Base-by-base conservation (phyloP, 2,329 filamentous ascomycete species). In the Penicillium sp. region DNA sequence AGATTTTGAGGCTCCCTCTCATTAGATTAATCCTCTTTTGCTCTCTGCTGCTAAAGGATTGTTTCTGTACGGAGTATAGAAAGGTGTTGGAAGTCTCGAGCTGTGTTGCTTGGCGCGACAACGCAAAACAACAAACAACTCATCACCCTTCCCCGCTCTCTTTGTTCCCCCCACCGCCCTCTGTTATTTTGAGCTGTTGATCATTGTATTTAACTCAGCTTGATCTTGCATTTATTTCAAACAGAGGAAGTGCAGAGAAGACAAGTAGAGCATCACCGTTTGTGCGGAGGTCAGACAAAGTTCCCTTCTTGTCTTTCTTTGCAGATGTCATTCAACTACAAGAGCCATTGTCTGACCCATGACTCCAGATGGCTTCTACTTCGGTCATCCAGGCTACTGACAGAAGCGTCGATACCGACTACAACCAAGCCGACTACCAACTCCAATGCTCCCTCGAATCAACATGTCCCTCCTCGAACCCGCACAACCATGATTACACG, bases 371-470 rank as follows among this genome's bases (percentile, higher is more conserved):
- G 60, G 26, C 55, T 38, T 53, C 56, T 51, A 55, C 41, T 53
- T 35, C 31, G 5, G 48, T 11, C 21, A 5, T 31, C 21, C 30
- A 26, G 30, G 26, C 53, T 21, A 35, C 47, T 13, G 47, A 29
- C 26, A 53, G 53, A 47, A 51, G 26, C 38, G 26, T 44, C 38
- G 30, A 51, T 45, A 35, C 50, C 30, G 35, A 47, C 26, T 23
- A 23, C 38, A 5, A 46, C 9, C 26, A 58, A 47, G 29, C 60
- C 31, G 30, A 55, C 48, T 35, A 59, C 55, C 65, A 71, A 49
- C 60, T 73, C n/a, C 68, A 71, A 52, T 66, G 65, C 45, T 55
- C 64, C 11, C 63, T 72, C 21, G 65, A 68, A 51, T 64, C 67
- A 41, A 63, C 62, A 30, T 64, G 64, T 29, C 45, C 57, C 29